Base-by-base conservation (phyloP, 805 yeast species). In the Candida fluviatilis region DNA sequence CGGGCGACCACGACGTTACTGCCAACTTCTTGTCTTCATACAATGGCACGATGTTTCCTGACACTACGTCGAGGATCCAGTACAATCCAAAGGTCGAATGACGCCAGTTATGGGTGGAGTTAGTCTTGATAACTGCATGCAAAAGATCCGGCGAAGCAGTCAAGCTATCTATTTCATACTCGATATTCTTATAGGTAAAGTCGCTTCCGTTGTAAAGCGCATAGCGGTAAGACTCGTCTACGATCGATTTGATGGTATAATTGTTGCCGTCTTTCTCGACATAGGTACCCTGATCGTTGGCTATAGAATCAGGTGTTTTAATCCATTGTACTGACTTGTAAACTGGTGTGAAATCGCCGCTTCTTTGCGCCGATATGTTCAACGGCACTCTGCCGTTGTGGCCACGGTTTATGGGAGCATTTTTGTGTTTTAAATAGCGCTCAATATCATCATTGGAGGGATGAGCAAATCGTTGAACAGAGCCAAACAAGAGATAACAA, bases 281-380 rank as follows among this genome's bases (percentile, higher is more conserved):
- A 54, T 74, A 87, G 5, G 86, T 73, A 4, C 95, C 95, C 41
- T 72, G 73, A 54, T 82, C 90, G 43, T 75, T 60, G 10, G 48
- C 45, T 7, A 62, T 51, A 0, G 82, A 74, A 17, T 67, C 67
- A 1, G 78, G 76, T 15, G 65, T 64, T 13, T 60, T 64, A 32
- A 86, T 75, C 95, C 95, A 87, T 55, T 84, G 91, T 23, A 87
- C 66, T 6, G 73, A 57, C 43, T 76, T 74, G 35, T 51, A 58
- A 12, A 63, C 58, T 0, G 93, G 82, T 0, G 54, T 43, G 48
- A 84, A 84, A 3, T 74, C 67, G 1, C 78, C 78, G 36, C 75
- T 73, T 46, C 91, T 70, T 2, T 59, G 59, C 7, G 51, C 52
- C 3, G 55, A 42, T 24, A 62, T 54, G 33, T 59, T 55, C 32